Evolutionary conservation across 352 stramenopile genomes (phyloP), one percentile per base, ranked within the genome.

Genomic region (Pythium coloratum): DNA sequence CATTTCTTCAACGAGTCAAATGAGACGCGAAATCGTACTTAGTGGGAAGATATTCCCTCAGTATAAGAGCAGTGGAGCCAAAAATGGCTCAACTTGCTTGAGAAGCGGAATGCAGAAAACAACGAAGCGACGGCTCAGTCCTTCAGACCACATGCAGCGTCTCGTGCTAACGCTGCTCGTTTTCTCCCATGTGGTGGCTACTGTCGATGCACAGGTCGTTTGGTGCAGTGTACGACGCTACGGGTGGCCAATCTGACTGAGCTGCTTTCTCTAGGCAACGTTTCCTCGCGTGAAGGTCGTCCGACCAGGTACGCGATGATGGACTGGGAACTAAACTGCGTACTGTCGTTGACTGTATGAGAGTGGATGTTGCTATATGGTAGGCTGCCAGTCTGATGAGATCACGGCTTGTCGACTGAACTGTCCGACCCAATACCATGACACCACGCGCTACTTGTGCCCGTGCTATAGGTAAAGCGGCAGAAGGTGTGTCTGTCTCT

Each of bases 381-480:
- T 50, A 89, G 84, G 77, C 44, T 90, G 84, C 65, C 36, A 65
- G 42, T 20, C 72, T 30, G 59, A 81, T 18, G 67, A 89, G 53
- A 76, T 90, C 51, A 32, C 77, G 50, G 64, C 70, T 24, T 92
- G 84, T 66, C 76, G 79, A 38, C 76, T 78, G 62, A 66, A 78
- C 54, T 92, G 81, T 61, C 55, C 74, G 10, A 42, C 40, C 46
- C 80, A 89, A 47, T 92, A 90, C 59, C 75, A 92, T 20, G 84
- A 90, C 69, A 46, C 70, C 20, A 57, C 40, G 9, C 75, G 78
- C 20, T 90, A 76, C 62, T 73, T 86, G 28, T 92, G 82, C 69
- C 84, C 78, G 14, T 92, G 84, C 67, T 92, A 90, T 72, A 92
- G 82, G 82, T 90, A 55, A 2, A 47, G 18, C 42, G 20, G 20